These are phyloP conservation scores for Pestalotiopsis sp. DNA, from an alignment of 2,329 filamentous ascomycete species.

Conservation along the genomic window DNA sequence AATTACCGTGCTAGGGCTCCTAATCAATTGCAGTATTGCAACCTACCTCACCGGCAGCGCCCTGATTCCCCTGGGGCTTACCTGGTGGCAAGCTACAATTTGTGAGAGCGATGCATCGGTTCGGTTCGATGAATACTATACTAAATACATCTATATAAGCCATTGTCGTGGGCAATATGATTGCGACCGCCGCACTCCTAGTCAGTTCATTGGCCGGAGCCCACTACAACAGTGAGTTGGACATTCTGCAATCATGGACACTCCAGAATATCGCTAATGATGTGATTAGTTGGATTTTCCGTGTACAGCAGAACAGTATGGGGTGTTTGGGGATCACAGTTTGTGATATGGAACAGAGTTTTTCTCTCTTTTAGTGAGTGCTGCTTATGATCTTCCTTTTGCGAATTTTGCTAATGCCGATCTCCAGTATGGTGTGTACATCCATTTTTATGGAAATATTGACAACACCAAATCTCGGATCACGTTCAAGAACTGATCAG, in stretches of 20 bases:
- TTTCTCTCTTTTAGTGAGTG: constrained; percentile 18
- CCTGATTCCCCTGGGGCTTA: constrained; percentile 32
- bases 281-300: background rate
- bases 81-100: constrained; percentile 32
- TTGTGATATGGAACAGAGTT: constrained; percentile 20
- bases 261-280: background rate
- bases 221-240: background rate
- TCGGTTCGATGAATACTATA: background rate
- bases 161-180: constrained; percentile 25
- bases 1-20: constrained; percentile 17
- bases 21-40: constrained; percentile 26
- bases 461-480: background rate
- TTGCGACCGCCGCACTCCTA: constrained; percentile 27
- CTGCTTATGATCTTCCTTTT: background rate
- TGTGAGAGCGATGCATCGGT: background rate
- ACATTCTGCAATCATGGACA: background rate
- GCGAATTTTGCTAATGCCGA: background rate
- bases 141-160: constrained; percentile 7
- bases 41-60: constrained; percentile 21
- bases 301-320: background rate
- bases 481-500: background rate
- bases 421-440: background rate
- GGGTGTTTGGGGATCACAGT: constrained; percentile 21
- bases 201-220: constrained; percentile 28
- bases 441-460: background rate